Conservation (phyloP, 139 green algal genomes). For the Astrephomene gubernaculifera region DNA sequence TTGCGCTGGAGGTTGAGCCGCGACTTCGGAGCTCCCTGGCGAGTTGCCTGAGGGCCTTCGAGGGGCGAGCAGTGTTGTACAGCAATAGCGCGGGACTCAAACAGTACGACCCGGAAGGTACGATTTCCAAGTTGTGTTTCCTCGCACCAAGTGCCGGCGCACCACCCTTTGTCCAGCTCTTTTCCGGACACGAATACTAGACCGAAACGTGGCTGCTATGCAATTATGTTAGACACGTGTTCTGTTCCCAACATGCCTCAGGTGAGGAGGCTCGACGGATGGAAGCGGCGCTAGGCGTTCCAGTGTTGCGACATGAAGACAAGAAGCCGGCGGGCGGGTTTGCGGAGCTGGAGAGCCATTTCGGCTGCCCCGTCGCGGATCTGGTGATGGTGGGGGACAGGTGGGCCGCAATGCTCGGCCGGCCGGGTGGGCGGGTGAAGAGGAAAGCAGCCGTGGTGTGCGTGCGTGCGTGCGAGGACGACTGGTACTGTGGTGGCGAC, state of each 20-base stretch:
- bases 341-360: conserved; percentile 76
- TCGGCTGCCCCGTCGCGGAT: conserved; percentile 68
- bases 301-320: conserved; percentile 76
- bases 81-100: conserved; percentile 93
- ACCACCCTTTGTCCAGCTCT: too few relatives aligned
- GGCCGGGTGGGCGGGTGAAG: too few relatives aligned
- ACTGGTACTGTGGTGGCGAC: too few relatives aligned
- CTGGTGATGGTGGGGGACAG: conserved; percentile 90
- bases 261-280: conserved; percentile 81
- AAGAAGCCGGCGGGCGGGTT: conserved; percentile 89
- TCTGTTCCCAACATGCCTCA: conserved; percentile 44
- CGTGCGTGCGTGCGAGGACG: too few relatives aligned
- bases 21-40: conserved; percentile 56
- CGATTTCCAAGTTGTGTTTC: too few relatives aligned
- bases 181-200: too few relatives aligned
- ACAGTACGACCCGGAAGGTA: conserved; percentile 93
- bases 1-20: conserved; percentile 61
- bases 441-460: too few relatives aligned
- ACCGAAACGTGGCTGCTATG: too few relatives aligned
- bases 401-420: too few relatives aligned
- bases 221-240: too few relatives aligned
- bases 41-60: conserved; percentile 72
- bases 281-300: conserved; percentile 82
- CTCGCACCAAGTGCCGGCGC: too few relatives aligned
- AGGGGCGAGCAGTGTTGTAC: conserved; percentile 79